These are phyloP conservation scores for Cordyceps javanica DNA, from an alignment of 2,329 filamentous ascomycete species.

Conservation along the genomic window DNA sequence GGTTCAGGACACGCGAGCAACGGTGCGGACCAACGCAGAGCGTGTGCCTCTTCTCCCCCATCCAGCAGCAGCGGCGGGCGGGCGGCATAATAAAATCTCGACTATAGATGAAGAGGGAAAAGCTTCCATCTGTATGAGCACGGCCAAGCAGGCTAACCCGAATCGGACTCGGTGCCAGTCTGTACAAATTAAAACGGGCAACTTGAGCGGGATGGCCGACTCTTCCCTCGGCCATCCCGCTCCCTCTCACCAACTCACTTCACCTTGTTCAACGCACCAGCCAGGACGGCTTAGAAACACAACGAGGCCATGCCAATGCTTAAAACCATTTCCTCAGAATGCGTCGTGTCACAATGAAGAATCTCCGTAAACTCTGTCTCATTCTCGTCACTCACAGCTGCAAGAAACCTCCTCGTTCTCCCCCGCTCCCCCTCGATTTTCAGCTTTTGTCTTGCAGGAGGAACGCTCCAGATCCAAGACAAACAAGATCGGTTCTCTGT, in stretches of 20 bases:
- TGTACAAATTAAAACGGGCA: neutral
- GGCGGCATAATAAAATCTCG: too few species aligned
- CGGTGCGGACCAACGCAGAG: too few species aligned
- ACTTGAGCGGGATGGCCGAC: constrained; percentile 10
- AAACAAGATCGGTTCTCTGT: neutral
- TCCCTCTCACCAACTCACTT: neutral
- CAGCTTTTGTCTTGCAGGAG: neutral
- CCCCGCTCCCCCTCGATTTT: too few species aligned
- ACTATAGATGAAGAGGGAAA: too few species aligned
- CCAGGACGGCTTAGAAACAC: constrained; percentile 10
- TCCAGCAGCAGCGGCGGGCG: too few species aligned
- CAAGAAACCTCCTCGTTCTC: neutral
- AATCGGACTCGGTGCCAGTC: neutral
- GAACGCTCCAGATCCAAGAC: neutral
- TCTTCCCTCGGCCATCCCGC: constrained; percentile 1
- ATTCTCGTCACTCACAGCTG: neutral
- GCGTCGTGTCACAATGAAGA: neutral
- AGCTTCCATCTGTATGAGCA: too few species aligned
- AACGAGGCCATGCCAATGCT: constrained; percentile 1
- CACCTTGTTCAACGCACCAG: constrained; percentile 2
- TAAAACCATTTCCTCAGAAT: neutral
- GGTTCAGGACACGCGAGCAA: too few species aligned
- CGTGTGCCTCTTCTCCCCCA: too few species aligned
- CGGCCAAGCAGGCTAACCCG: neutral
- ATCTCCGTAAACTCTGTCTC: neutral